Base-by-base conservation (phyloP, 202 grass and related monocot genomes). In the Tripidium arundinaceum region DNA sequence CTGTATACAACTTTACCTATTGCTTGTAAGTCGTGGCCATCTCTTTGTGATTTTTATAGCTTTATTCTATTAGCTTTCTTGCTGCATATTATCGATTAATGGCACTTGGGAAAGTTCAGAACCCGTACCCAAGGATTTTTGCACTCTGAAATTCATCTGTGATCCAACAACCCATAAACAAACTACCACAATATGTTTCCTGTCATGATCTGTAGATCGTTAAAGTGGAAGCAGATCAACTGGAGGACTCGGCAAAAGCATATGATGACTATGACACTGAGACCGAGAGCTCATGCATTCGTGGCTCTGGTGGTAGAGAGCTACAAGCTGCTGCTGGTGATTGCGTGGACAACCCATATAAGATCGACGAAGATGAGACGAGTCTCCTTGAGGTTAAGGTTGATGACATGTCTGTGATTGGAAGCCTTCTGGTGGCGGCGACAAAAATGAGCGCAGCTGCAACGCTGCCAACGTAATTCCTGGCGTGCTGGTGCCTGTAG, bases 181-280 rank as follows among this genome's bases (percentile, higher is more conserved):
- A 72, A 81, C 58, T 38, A 15, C 12, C 11, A 7, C 68, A 43
- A 70, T 68, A 85, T 80, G 37, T 70, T 80, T 31, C 55, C 18
- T 80, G 13, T 65, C 34, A 67, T 71, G 27, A 38, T 27, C 19
- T 78, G 76, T 85, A 90, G 77, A 87, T 83, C 47, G 47, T 68
- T 38, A 82, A 89, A 62, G 66, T 78, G 36, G 74, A 78, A 81
- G 21, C 22, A 21, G 43, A 47, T 37, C n/a, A 28, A 3, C 16
- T 9, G 7, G 54, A 64, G 28, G n/a, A 77, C 10, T 18, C 10
- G 0, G 9, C 8, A 38, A 54, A 65, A 39, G 34, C 21, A 13
- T 28, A 10, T 2, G 21, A 27, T 27, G 34, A 19, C 3, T 11
- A 1, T 43, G 49, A 50, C 18, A 26, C 26, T 68, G 49, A 25